A percentile compares a stretch with the other conserved stretches of the same genome.
Evolutionary conservation across 805 yeast species (phyloP).

Genomic region (Yarrowia keelungensis): DNA sequence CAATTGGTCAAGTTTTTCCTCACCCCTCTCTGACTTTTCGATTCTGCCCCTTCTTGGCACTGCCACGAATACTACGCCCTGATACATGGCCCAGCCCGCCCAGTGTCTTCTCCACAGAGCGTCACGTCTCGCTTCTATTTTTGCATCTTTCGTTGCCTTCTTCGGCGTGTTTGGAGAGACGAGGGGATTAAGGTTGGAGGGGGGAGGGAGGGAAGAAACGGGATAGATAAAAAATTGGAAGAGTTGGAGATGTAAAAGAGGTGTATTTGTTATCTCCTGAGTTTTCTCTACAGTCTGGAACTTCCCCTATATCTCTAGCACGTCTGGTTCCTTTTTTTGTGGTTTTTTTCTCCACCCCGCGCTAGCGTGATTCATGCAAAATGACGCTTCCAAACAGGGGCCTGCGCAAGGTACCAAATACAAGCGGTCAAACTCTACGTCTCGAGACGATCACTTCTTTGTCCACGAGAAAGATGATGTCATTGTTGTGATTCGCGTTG

Average conservation of each 20-base stretch:
- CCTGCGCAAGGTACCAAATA: slow-evolving; percentile 26
- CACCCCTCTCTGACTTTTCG: background rate
- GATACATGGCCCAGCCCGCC: slow-evolving; percentile 19
- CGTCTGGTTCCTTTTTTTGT: background rate
- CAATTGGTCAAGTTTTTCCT: too few relatives aligned
- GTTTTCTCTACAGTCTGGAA: background rate
- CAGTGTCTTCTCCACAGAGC: background rate
- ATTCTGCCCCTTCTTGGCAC: background rate
- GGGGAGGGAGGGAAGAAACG: too few relatives aligned
- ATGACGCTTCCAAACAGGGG: slow-evolving; percentile 32
- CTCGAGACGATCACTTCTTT: background rate
- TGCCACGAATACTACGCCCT: background rate
- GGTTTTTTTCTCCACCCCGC: background rate
- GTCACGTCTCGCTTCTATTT: background rate
- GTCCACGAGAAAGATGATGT: background rate
- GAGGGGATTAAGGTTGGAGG: background rate
- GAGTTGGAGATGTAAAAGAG: too few relatives aligned
- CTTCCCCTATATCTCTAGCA: background rate
- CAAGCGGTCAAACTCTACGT: background rate
- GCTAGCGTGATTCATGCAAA: slow-evolving; percentile 21
- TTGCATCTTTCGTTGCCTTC: slow-evolving; percentile 6
- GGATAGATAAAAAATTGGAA: too few relatives aligned
- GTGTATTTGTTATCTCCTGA: too few relatives aligned
- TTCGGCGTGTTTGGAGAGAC: slow-evolving; percentile 15
- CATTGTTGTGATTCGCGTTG: slow-evolving; percentile 1